phyloP scores from a whole-genome alignment of 768 basidiomycete genomes.

The Hysterangium stoloniferum region DNA sequence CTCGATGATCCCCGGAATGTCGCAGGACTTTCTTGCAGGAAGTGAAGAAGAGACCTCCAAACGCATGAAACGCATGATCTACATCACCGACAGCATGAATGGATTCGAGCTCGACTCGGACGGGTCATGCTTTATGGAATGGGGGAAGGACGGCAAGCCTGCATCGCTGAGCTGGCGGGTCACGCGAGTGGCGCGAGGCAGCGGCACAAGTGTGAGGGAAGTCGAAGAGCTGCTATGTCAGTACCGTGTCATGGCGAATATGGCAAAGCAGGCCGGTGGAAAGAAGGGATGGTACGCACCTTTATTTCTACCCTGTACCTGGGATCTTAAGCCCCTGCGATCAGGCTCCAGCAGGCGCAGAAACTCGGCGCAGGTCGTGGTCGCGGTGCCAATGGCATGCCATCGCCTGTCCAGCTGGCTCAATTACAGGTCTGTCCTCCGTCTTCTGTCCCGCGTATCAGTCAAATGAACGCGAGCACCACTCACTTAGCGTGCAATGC shows the following conservation, averaged over 20 bases:
- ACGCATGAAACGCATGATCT: conserved; percentile 96
- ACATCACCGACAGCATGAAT: conserved; percentile 98
- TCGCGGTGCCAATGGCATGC: conserved; percentile 80
- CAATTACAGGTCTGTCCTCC: conserved; percentile 72
- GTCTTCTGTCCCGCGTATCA: conserved; percentile 7
- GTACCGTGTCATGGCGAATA: conserved; percentile 97
- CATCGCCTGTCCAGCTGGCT: conserved; percentile 87
- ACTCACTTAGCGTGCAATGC: conserved; percentile 94
- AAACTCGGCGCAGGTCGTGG: conserved; percentile 91
- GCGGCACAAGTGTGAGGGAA: conserved; percentile 90
- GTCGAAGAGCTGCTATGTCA: conserved; percentile 97
- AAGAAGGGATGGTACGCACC: conserved; percentile 82
- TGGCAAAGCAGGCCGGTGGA: conserved; percentile 97
- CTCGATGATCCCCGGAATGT: conserved; percentile 96
- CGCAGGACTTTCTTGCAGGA: conserved; percentile 83
- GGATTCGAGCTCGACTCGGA: conserved; percentile 91
- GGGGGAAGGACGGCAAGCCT: conserved; percentile 76
- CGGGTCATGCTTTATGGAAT: conserved; percentile 83
- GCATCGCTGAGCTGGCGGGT: conserved; percentile 86
- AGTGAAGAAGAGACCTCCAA: conserved; percentile 87
- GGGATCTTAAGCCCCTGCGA: conserved; percentile 9
- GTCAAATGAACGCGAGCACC: conserved; percentile 1
- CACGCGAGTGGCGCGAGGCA: conserved; percentile 82
- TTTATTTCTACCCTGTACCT: neutral
- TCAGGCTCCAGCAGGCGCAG: conserved; percentile 80